Base-by-base conservation (phyloP, 2,329 filamentous ascomycete species). In the Cladobotryum mycophilum region DNA sequence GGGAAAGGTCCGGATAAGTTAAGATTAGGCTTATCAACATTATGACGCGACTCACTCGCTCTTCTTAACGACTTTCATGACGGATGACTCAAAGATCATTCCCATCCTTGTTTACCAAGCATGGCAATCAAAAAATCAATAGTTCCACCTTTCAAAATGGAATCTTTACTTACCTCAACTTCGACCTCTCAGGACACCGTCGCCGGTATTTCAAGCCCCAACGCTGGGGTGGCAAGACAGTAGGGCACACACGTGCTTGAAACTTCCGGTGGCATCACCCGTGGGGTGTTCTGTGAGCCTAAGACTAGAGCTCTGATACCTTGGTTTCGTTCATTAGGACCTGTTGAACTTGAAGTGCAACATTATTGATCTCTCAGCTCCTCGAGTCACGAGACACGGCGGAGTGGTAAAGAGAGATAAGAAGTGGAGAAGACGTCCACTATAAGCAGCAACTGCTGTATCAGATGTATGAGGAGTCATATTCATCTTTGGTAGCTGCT, bases 171-270 rank as follows among this genome's bases (percentile, higher is more conserved):
- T n/a, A 3, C 42, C 5, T 49, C 45, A 8, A 46, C 35, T 18
- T 45, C 47, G 53, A 58, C 60, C 58, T 57, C 56, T 41, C 42
- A 52, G 55, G 51, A 58, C 57, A 56, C 56, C 47, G 45, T 41
- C 54, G 47, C 44, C 55, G 43, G 49, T 49, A 33, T 67, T 62
- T 65, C 72, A 72, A 77, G 68, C 75, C 76, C 76, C 75, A 78
- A 75, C 61, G 75, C 55, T 58, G 76, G 76, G 76, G 75, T 76
- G 55, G 60, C 60, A 56, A 63, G 60, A 58, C 61, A 74, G 61
- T 79, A 72, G 70, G 56, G 56, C 51, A 47, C n/a, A 20, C 43
- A 20, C 43, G 45, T 54, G 50, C 48, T 42, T 42, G 45, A 55
- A 55, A 59, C 61, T 60, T 64, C 59, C 52, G 47, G 59, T 62